These are phyloP conservation scores for Nigrograna mackinnonii DNA, from an alignment of 2,329 filamentous ascomycete genomes.

Conservation along the genomic window DNA sequence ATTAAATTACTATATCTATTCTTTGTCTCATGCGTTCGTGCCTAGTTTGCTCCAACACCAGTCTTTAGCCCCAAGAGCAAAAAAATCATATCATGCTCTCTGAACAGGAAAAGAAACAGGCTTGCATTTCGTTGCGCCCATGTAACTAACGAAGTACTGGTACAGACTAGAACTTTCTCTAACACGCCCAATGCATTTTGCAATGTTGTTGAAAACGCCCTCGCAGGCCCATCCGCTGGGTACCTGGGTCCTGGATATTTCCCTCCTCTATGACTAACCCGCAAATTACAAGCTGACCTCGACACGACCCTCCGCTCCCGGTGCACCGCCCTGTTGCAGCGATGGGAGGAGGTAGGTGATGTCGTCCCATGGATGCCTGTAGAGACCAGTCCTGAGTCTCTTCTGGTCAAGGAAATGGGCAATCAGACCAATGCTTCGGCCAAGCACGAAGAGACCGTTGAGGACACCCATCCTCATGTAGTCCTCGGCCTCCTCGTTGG, in stretches of 20 bases:
- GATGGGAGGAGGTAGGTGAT: constrained; percentile 47
- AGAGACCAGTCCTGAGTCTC: constrained; percentile 95
- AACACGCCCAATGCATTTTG: constrained; percentile 23
- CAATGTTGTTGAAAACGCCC: constrained; percentile 31
- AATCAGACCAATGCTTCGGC: constrained; percentile 97
- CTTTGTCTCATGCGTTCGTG: too few species aligned
- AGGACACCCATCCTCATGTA: constrained; percentile 99
- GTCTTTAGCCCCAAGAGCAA: too few species aligned
- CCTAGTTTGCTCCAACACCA: too few species aligned
- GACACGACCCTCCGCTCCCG: constrained; percentile 45
- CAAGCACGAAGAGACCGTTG: constrained; percentile 98
- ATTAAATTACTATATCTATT: too few species aligned
- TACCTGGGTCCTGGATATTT: constrained; percentile 27
- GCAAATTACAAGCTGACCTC: constrained; percentile 43
- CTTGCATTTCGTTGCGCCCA: too few species aligned
- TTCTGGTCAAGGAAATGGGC: constrained; percentile 99
- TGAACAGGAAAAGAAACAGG: too few species aligned
- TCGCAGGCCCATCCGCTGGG: constrained; percentile 24
- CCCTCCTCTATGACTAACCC: constrained; percentile 23
- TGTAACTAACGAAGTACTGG: too few species aligned
- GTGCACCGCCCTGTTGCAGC: constrained; percentile 37
- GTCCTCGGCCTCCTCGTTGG: constrained; percentile 93
- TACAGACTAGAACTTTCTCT: constrained; percentile 31
- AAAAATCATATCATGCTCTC: too few species aligned
- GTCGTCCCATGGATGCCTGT: constrained; percentile 88